These are phyloP conservation scores for Cinnamomum micranthum DNA, from an alignment of 164 flowering plant genomes.

Conservation along the genomic window DNA sequence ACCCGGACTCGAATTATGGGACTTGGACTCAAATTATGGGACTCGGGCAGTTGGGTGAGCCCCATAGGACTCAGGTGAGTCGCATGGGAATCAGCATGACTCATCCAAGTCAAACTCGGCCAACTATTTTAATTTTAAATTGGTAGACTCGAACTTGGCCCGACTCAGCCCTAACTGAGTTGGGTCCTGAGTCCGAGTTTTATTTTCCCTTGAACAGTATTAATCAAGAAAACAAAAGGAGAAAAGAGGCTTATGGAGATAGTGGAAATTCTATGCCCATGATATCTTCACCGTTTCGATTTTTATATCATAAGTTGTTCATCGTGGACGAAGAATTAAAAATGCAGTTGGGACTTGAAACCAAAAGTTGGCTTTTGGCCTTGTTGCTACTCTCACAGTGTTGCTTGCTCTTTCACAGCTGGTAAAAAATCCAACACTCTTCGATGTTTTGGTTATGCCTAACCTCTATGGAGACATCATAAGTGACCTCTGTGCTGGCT, in stretches of 20 bases:
- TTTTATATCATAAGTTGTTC: background rate
- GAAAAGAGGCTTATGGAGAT: background rate
- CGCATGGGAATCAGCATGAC: too few relatives aligned
- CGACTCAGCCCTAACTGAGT: too few relatives aligned
- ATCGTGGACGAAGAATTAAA: background rate
- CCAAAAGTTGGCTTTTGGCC: background rate
- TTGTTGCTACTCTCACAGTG: slow-evolving; percentile 2
- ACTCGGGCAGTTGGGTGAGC: too few relatives aligned
- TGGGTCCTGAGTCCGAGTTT: too few relatives aligned
- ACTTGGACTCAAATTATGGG: too few relatives aligned
- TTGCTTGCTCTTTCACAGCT: slow-evolving; percentile 47
- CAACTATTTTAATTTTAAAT: too few relatives aligned
- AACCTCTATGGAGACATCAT: slow-evolving; percentile 98
- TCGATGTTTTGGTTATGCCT: slow-evolving; percentile 98
- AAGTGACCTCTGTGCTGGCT: slow-evolving; percentile 97
- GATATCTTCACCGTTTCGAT: background rate
- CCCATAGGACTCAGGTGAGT: too few relatives aligned
- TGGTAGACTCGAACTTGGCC: too few relatives aligned
- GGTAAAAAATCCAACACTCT: slow-evolving; percentile 91
- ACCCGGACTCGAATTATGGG: too few relatives aligned
- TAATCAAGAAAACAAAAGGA: background rate
- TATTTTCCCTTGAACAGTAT: too few relatives aligned
- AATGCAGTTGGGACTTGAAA: background rate
- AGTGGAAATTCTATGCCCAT: background rate
- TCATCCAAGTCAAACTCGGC: too few relatives aligned